Evolutionary conservation across 2,329 filamentous ascomycete genomes (phyloP).

Genomic region (Ceratocystis diversiconidia): DNA sequence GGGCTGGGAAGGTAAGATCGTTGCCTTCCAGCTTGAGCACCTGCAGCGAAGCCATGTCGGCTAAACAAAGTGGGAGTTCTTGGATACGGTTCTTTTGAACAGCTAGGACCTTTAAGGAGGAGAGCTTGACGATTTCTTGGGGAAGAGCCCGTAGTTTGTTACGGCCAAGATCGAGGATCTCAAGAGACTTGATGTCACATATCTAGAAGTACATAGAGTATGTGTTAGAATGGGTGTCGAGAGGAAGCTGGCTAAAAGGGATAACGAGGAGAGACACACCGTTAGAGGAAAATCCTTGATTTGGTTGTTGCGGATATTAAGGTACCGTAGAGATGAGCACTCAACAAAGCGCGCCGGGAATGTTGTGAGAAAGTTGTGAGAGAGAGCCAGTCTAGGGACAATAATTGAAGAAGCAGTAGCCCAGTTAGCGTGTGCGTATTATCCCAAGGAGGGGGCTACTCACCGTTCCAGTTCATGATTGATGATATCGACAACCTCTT

Average conservation of each 20-base stretch:
- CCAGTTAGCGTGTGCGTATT: not conserved
- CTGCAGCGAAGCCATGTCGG: constrained; percentile 79
- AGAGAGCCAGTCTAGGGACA: constrained; percentile 52
- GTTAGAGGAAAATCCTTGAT: constrained; percentile 48
- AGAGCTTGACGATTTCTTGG: constrained; percentile 63
- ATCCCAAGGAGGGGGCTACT: constrained; percentile 18
- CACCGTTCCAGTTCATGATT: constrained; percentile 61
- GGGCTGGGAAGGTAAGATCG: constrained; percentile 65
- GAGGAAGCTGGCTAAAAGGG: not conserved
- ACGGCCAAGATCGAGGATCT: constrained; percentile 83
- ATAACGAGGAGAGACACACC: constrained; percentile 28
- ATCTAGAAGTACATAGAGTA: constrained; percentile 41
- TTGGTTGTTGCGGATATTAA: constrained; percentile 66
- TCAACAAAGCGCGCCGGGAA: constrained; percentile 59
- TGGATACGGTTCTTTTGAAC: constrained; percentile 78
- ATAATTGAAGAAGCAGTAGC: not conserved
- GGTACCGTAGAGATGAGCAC: constrained; percentile 63
- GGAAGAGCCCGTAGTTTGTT: constrained; percentile 72
- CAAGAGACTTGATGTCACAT: constrained; percentile 69
- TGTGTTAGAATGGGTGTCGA: not conserved
- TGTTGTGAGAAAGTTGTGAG: constrained; percentile 61
- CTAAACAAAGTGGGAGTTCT: constrained; percentile 67
- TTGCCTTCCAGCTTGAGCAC: constrained; percentile 85
- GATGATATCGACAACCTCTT: constrained; percentile 61
- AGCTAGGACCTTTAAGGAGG: constrained; percentile 77